Evolutionary conservation across 768 basidiomycete species (phyloP), one percentile per base, ranked within the genome.

Genomic region (Udeniomyces megalosporus): DNA sequence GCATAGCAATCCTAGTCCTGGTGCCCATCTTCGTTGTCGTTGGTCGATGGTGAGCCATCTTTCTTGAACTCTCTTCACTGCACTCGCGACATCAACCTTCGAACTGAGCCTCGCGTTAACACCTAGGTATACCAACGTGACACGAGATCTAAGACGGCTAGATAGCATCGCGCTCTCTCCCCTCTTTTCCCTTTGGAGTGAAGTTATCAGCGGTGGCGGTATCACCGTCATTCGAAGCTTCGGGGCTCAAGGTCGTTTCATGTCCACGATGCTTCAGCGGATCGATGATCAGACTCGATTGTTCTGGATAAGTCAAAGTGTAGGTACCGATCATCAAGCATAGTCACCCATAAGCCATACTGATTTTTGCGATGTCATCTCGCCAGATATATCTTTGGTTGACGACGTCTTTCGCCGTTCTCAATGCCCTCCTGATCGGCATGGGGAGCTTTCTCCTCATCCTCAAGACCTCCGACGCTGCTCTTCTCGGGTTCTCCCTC

Each of bases 401-500:
- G 51, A 84, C 85, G 34, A 80, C 84, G 64, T 84, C 91, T 8
- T 92, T 92, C 79, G 86, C 89, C 69, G 70, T 91, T 26, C 76
- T 91, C 22, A 88, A 87, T 6, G 77, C 81, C 62, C 76, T 78
- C 29, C 79, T 88, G 63, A 74, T 90, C 32, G 84, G 86, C 15
- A 73, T 82, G 42, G 87, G 83, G 17, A 85, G 81, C 50, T 53
- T 84, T 26, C 79, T 83, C 42, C 77, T 93, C 20, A 68, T 84
- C 51, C 79, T 83, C 4, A 84, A 84, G 4, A 77, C 76, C 28
- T 84, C 91, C 57, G 81, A 80, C 62, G 90, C 91, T 3, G 80
- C 91, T 0, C 74, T 85, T 66, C 88, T 88, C 14, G 90, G 89
- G 7, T 90, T 93, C 70, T 83, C 88, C 4, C 76, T 95, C 15